Evolutionary conservation across 2,329 filamentous ascomycete species (phyloP), one percentile per base, ranked within the genome.

Genomic region (Stachybotrys chlorohalonatus): DNA sequence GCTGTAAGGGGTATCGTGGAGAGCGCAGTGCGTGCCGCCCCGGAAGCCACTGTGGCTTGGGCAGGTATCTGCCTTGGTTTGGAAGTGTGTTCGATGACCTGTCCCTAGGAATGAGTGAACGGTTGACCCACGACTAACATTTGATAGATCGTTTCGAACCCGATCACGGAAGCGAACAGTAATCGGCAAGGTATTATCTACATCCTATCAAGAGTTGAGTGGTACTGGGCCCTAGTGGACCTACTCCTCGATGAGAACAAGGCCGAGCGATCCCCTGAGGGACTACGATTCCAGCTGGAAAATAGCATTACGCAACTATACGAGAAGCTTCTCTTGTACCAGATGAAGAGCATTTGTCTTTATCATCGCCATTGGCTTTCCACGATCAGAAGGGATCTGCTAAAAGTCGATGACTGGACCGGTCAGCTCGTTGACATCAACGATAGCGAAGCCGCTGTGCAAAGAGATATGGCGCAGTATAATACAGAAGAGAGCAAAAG

Each of bases 321-420:
- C 57, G 61, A 68, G 54, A 63, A 60, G 53, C 63, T 76, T 31
- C 65, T 75, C n/a, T 42, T 59, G 3, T 75, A 72, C 57, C 65
- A 70, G 58, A 73, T 75, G 54, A 72, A 70, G 59, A 75, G 70
- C 54, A 60, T 72, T 47, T 70, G 62, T 53, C 66, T 60, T 6
- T 74, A 69, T 59, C 65, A 70, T 56, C 62, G 64, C 9, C 62
- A 68, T 31, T 64, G 59, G 47, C 50, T 56, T 6, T 11, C 60
- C 7, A 61, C 59, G 8, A 63, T 72, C 46, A 50, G 70, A 15
- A 57, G 65, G 31, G 62, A 65, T 49, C 52, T 70, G 7, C n/a
- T n/a, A n/a, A n/a, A n/a, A n/a, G n/a, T n/a, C n/a, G n/a, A n/a
- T n/a, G n/a, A n/a, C n/a, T n/a, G 15, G 66, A 4, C 64, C 63